Evolutionary conservation across 129 eudicot genomes (phyloP).

Genomic region (Helianthus annuus): DNA sequence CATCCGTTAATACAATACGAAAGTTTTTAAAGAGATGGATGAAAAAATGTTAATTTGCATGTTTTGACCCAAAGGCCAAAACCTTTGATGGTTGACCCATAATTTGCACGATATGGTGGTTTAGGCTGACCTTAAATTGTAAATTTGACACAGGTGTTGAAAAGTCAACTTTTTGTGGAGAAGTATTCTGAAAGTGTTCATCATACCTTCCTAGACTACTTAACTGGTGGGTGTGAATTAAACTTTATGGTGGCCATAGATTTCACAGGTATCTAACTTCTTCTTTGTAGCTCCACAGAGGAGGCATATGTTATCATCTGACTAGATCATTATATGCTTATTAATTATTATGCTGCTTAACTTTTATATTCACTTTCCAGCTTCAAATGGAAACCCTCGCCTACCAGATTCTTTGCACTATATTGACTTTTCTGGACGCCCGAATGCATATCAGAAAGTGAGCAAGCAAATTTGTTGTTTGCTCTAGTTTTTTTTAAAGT

Average conservation of each 20-base stretch:
- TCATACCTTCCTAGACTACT: conserved; percentile 86
- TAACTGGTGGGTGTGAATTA: conserved; percentile 82
- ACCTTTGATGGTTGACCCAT: background rate
- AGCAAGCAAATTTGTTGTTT: conserved; percentile 27
- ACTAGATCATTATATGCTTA: background rate
- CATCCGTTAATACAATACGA: background rate
- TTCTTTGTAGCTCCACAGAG: background rate
- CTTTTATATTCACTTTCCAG: conserved; percentile 39
- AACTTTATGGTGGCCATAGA: conserved; percentile 98
- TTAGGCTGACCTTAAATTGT: conserved; percentile 1
- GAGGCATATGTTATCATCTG: background rate
- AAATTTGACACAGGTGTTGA: conserved; percentile 50
- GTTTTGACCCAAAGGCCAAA: background rate
- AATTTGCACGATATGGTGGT: background rate
- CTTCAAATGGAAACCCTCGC: conserved; percentile 98
- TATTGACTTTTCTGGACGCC: conserved; percentile 91
- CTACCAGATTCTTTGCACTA: conserved; percentile 93
- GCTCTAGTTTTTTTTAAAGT: background rate
- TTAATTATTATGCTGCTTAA: conserved; percentile 10
- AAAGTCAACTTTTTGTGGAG: conserved; percentile 82
- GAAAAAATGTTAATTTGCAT: background rate
- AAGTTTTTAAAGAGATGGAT: background rate
- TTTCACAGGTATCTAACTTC: conserved; percentile 68
- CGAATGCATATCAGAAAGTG: conserved; percentile 91
- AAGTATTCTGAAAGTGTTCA: conserved; percentile 73